Percentiles rank a stretch among this genome's conserved stretches.
phyloP scores from a whole-genome alignment of 225 moss, liverwort and hornwort genomes.

The Marchantia paleacea region DNA sequence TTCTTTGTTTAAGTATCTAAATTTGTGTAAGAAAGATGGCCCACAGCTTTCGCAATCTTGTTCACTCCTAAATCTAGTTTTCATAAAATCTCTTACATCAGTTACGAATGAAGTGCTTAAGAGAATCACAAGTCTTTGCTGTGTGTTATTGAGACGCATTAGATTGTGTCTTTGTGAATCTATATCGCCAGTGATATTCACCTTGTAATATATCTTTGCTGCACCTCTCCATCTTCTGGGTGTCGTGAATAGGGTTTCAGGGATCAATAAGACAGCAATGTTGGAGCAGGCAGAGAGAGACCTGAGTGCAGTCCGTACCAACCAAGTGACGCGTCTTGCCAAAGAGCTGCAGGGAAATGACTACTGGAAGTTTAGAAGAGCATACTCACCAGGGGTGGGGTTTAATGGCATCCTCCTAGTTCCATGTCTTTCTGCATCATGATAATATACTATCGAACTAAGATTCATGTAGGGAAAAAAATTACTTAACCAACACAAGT shows the following conservation, averaged over 20 bases:
- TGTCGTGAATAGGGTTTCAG: slow-evolving; percentile 35
- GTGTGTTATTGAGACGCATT: not conserved
- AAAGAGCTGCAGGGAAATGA: slow-evolving; percentile 50
- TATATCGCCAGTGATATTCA: not conserved
- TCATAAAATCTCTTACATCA: not conserved
- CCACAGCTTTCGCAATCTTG: not conserved
- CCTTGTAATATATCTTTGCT: not conserved
- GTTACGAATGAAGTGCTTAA: not conserved
- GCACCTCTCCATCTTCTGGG: slow-evolving; percentile 12
- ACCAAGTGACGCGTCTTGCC: slow-evolving; percentile 48
- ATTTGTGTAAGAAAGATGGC: not conserved
- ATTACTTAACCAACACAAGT: not conserved
- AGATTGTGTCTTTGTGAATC: not conserved
- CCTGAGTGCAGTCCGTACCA: slow-evolving; percentile 34
- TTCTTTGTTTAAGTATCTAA: too few relatives aligned
- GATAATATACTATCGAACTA: slow-evolving; percentile 1
- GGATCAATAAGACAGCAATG: slow-evolving; percentile 32
- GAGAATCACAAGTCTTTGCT: not conserved
- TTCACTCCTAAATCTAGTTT: not conserved
- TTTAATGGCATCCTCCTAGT: slow-evolving; percentile 3
- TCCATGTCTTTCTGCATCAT: not conserved
- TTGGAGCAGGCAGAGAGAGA: slow-evolving; percentile 54
- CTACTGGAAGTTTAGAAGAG: slow-evolving; percentile 53
- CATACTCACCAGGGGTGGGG: slow-evolving; percentile 48
- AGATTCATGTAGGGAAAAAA: not conserved